These are phyloP conservation scores for Aspergillus pseudoviridinutans DNA, from an alignment of 2,329 filamentous ascomycete species.

Conservation along the genomic window DNA sequence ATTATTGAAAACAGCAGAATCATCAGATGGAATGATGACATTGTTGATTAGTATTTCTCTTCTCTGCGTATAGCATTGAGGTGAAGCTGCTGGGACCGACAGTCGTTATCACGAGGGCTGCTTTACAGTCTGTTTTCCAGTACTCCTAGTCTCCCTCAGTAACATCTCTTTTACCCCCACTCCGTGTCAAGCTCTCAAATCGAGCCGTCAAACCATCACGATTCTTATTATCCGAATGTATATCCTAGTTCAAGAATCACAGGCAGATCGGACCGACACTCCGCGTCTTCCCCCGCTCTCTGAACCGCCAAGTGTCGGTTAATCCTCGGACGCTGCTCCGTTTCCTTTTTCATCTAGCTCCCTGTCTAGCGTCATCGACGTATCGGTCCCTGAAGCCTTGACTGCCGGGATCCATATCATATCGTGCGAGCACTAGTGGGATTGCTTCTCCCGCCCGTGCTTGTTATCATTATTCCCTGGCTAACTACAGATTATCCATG, in stretches of 20 bases:
- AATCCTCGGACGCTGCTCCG: constrained; percentile 26
- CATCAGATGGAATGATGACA: background rate
- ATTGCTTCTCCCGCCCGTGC: too few relatives aligned
- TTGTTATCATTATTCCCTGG: too few relatives aligned
- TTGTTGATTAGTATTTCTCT: background rate
- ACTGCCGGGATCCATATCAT: background rate
- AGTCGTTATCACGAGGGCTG: background rate
- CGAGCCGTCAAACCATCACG: background rate
- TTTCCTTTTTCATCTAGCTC: constrained; percentile 18
- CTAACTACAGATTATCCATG: too few relatives aligned
- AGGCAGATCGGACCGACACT: constrained; percentile 16
- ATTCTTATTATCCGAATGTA: background rate
- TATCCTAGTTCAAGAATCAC: too few relatives aligned
- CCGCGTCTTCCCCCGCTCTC: constrained; percentile 7
- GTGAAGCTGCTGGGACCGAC: too few relatives aligned
- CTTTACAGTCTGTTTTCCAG: background rate
- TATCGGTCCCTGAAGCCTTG: background rate
- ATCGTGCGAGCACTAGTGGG: too few relatives aligned
- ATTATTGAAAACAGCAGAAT: background rate
- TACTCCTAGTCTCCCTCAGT: background rate
- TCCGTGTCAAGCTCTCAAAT: too few relatives aligned
- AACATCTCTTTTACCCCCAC: background rate
- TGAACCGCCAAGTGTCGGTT: constrained; percentile 15
- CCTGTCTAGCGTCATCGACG: background rate
- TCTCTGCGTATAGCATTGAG: too few relatives aligned